Percentiles rank a stretch among this genome's conserved stretches.
These are phyloP conservation scores for Coemansia sp. DNA, from an alignment of 192 early-diverging fungal species.

Conservation along the genomic window DNA sequence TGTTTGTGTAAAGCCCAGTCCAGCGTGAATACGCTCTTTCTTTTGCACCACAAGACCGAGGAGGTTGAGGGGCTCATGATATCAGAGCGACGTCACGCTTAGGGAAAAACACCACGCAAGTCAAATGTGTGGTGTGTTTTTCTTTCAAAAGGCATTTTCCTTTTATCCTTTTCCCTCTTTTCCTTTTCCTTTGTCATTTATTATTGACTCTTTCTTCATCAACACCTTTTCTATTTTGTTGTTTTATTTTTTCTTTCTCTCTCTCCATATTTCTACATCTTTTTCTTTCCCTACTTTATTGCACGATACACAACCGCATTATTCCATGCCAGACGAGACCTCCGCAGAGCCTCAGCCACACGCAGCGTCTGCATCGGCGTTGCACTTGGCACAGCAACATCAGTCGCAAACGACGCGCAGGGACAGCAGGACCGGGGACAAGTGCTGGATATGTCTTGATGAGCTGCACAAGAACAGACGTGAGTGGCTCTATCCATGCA, in stretches of 20 bases:
- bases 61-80: too few species aligned
- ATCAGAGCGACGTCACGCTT: too few species aligned
- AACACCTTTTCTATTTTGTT: neutral
- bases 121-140: too few species aligned
- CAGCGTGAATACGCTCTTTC: too few species aligned
- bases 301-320: neutral
- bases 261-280: neutral
- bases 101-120: too few species aligned
- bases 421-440: slow-evolving; percentile 15
- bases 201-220: neutral
- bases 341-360: neutral
- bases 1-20: too few species aligned
- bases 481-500: slow-evolving; percentile 71
- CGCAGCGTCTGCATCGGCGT: slow-evolving; percentile 3
- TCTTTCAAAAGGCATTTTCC: too few species aligned
- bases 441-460: slow-evolving; percentile 82
- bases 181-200: too few species aligned
- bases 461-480: slow-evolving; percentile 61
- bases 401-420: neutral
- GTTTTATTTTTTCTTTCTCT: neutral
- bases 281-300: neutral
- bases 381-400: neutral
- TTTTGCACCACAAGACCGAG: too few species aligned
- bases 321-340: neutral
- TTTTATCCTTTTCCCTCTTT: too few species aligned